Conservation (phyloP, 805 yeast species). For the Naumovozyma castellii region DNA sequence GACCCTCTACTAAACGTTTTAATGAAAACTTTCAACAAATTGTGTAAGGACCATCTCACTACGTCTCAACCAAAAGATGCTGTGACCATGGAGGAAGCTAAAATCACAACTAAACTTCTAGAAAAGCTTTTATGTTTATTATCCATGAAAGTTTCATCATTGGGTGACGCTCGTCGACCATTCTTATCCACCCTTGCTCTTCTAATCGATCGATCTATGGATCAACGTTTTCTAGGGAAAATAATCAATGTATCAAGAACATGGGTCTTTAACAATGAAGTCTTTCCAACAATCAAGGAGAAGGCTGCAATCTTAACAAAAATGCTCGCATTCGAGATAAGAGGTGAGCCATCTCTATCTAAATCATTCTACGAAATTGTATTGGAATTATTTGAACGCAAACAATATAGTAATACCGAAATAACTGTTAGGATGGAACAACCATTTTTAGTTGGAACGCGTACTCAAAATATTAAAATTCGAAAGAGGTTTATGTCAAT, state of each 20-base stretch:
- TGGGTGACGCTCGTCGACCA: conserved; percentile 89
- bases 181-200: conserved; percentile 82
- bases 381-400: conserved; percentile 77
- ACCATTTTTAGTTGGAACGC: conserved; percentile 89
- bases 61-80: conserved; percentile 37
- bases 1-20: conserved; percentile 68
- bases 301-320: conserved; percentile 89
- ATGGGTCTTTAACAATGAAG: conserved; percentile 85
- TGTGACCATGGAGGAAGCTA: conserved; percentile 55
- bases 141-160: conserved; percentile 68
- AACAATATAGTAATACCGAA: conserved; percentile 70
- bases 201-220: conserved; percentile 78
- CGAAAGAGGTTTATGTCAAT: conserved; percentile 73
- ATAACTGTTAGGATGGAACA: conserved; percentile 92
- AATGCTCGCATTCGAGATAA: conserved; percentile 84
- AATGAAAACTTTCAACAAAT: conserved; percentile 80
- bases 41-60: conserved; percentile 79
- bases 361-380: conserved; percentile 78
- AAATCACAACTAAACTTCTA: conserved; percentile 65
- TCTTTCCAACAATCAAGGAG: conserved; percentile 91
- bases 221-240: conserved; percentile 60
- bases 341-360: conserved; percentile 74
- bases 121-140: conserved; percentile 71
- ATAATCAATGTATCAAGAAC: conserved; percentile 69
- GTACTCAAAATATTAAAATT: conserved; percentile 63